Base-by-base conservation (phyloP, 2,329 filamentous ascomycete genomes). In the Penicillium brevicompactum region DNA sequence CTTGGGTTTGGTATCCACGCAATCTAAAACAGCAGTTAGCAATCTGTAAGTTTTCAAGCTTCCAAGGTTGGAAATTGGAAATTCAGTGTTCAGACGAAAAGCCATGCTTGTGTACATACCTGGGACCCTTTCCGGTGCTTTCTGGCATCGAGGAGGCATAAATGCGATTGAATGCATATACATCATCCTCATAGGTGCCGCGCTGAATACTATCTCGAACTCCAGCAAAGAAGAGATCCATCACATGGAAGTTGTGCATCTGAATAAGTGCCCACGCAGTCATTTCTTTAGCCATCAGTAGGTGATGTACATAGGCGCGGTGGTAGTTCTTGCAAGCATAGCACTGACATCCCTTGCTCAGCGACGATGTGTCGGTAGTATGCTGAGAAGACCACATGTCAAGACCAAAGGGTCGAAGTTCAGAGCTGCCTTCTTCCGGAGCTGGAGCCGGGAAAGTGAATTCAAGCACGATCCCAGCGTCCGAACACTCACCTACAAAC, bases 221-320 rank as follows among this genome's bases (percentile, higher is more conserved):
- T 0, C 80, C 83, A 0, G 78, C 73, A 72, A 97, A 96, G 77
- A 97, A 96, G 0, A 76, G 67, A 44, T 84, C 82, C 50, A 96
- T 74, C 7, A 89, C 76, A 57, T 87, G 82, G 70, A 95, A 87
- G 71, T 99, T 99, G 76, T 99, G 94, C 3, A 96, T 82, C 72
- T 97, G 93, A 7, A 99, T 80, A 7, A 99, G 81, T 0, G 88
- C 90, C 94, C 94, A 99, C 22, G 89, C 93, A 4, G 97, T 85
- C 94, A 99, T 97, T 74, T 99, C 94, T 69, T 92, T 95, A 0
- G 94, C 92, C 45, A 85, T 82, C 5, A 99, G 84, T 1, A 97
- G 82, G 72, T 99, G 94, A 61, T 92, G 88, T 34, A 99, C 69
- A 73, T 90, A 99, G 0, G 94, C 93, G 47, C 88, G 81, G 74